Conservation (phyloP, 306 rosid species). For the Lathyrus tuberosus region DNA sequence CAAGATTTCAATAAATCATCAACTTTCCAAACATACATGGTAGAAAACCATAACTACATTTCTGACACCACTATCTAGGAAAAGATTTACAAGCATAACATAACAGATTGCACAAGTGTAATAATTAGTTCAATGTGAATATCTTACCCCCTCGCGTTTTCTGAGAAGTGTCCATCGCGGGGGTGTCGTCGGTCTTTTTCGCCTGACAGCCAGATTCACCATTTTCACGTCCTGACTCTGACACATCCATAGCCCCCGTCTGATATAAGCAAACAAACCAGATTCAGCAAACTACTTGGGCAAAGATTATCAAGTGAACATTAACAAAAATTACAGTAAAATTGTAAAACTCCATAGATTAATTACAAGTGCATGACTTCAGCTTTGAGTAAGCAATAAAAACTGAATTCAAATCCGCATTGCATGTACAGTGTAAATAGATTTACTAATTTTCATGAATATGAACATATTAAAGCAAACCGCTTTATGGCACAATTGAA, state of each 20-base stretch:
- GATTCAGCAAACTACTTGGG: background rate
- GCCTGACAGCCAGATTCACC: conserved; percentile 1
- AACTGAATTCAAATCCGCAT: too few species aligned
- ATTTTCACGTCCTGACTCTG: background rate
- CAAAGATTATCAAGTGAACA: background rate
- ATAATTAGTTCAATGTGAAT: conserved; percentile 10
- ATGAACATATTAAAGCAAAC: too few species aligned
- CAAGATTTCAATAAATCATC: background rate
- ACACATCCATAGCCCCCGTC: conserved; percentile 33
- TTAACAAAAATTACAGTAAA: background rate
- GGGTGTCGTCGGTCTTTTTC: conserved; percentile 22
- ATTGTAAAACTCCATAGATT: background rate
- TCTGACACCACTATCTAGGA: background rate
- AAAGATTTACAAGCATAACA: conserved; percentile 2
- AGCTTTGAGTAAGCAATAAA: too few species aligned
- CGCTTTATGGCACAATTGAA: too few species aligned
- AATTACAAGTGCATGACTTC: background rate
- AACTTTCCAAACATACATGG: background rate
- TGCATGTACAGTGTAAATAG: background rate
- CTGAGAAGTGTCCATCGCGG: conserved; percentile 1
- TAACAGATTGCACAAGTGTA: conserved; percentile 9
- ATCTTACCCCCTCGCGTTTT: conserved; percentile 30
- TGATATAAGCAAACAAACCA: conserved; percentile 20
- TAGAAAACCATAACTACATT: conserved; percentile 10
- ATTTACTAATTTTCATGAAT: background rate